A percentile compares a stretch with the other conserved stretches of the same genome.
phyloP scores from a whole-genome alignment of 805 yeast genomes.

The Naumovozyma dairenensis region DNA sequence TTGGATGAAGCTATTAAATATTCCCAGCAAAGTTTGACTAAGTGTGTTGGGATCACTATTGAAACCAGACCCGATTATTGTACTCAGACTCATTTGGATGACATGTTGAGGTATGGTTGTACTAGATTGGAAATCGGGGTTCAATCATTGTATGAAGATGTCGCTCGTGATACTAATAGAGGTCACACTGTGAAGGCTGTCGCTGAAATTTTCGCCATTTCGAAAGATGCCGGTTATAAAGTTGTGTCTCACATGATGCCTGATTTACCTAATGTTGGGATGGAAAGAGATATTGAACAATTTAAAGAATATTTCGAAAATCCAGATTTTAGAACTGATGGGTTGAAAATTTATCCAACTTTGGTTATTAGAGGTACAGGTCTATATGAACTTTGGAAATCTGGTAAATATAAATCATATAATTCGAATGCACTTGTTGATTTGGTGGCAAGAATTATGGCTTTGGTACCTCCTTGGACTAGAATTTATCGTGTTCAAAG shows the following conservation, averaged over 20 bases:
- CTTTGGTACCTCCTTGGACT: constrained; percentile 98
- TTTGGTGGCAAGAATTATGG: constrained; percentile 88
- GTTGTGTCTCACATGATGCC: constrained; percentile 99
- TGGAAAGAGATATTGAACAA: constrained; percentile 96
- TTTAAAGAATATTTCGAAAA: constrained; percentile 93
- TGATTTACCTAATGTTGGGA: constrained; percentile 94
- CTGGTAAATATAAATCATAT: constrained; percentile 87
- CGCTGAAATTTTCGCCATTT: constrained; percentile 87
- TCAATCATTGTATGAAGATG: constrained; percentile 95
- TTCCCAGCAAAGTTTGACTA: constrained; percentile 89
- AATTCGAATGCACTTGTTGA: constrained; percentile 91
- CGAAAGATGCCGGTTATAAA: constrained; percentile 98
- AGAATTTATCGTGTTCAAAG: constrained; percentile 96
- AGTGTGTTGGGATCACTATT: constrained; percentile 96
- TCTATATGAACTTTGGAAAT: constrained; percentile 92
- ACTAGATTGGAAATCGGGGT: constrained; percentile 96
- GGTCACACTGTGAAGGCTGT: constrained; percentile 97
- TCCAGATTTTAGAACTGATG: constrained; percentile 95
- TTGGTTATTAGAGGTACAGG: constrained; percentile 97
- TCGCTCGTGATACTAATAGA: constrained; percentile 94
- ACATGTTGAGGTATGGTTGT: constrained; percentile 93
- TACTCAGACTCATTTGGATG: constrained; percentile 88
- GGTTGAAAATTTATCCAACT: constrained; percentile 90
- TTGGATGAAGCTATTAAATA: constrained; percentile 83
- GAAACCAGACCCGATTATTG: constrained; percentile 98